Evolutionary conservation across 495 filamentous ascomycete genomes (phyloP).

Genomic region (Lentithecium fluviatile): DNA sequence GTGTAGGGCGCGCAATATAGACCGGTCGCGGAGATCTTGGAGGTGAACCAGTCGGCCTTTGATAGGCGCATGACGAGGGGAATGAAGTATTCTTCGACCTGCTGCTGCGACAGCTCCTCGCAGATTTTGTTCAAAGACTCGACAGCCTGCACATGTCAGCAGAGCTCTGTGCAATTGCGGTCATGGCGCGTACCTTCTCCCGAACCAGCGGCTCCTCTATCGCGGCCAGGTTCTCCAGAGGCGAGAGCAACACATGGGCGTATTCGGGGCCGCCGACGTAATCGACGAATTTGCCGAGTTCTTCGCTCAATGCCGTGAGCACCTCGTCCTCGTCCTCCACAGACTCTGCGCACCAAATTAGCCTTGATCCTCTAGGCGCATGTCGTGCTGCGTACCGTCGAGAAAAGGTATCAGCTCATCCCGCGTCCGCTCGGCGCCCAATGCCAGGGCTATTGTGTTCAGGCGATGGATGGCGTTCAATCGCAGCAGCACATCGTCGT

Average conservation of each 20-base stretch:
- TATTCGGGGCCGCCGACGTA: slow-evolving; percentile 93
- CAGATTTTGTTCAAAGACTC: slow-evolving; percentile 99
- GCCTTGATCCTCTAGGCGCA: background rate
- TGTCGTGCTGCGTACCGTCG: slow-evolving; percentile 64
- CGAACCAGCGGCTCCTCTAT: slow-evolving; percentile 97
- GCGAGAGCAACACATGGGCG: slow-evolving; percentile 94
- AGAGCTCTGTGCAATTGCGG: background rate
- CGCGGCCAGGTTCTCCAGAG: slow-evolving; percentile 93
- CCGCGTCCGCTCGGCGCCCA: slow-evolving; percentile 91
- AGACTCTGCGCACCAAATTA: slow-evolving; percentile 62
- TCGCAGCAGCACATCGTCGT: slow-evolving; percentile 95
- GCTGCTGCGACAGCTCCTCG: slow-evolving; percentile 79
- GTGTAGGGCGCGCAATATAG: slow-evolving; percentile 90
- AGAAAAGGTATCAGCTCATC: slow-evolving; percentile 98
- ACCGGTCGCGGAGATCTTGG: slow-evolving; percentile 95
- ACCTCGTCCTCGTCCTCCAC: slow-evolving; percentile 99
- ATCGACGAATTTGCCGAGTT: slow-evolving; percentile 93
- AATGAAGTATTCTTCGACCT: slow-evolving; percentile 95
- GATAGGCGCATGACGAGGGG: slow-evolving; percentile 91
- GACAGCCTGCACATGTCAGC: slow-evolving; percentile 65
- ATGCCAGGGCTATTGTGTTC: slow-evolving; percentile 92
- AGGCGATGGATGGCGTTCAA: slow-evolving; percentile 98
- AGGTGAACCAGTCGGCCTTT: slow-evolving; percentile 99
- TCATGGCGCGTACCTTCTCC: slow-evolving; percentile 70
- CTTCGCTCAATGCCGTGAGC: slow-evolving; percentile 92